Percentiles rank a stretch among this genome's conserved stretches.
These are phyloP conservation scores for Talaromyces wortmannii DNA, from an alignment of 495 filamentous ascomycete genomes.

Conservation along the genomic window DNA sequence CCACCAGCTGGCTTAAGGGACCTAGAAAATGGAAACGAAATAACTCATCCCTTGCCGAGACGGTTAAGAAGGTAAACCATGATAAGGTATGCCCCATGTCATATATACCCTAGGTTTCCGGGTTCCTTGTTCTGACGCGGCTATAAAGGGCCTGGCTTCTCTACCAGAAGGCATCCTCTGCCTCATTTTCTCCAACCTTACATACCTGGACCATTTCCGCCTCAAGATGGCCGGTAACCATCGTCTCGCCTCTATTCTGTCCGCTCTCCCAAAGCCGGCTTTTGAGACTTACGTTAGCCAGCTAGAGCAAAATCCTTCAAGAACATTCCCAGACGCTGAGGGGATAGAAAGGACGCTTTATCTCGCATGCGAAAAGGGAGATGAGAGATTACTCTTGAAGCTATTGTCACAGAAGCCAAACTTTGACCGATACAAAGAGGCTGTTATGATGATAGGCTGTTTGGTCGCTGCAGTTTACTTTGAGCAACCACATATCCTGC, in stretches of 20 bases:
- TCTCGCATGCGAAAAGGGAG: not conserved
- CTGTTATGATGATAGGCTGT: not conserved
- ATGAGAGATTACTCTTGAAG: not conserved
- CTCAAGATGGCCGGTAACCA: not conserved
- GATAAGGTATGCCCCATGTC: too few species aligned
- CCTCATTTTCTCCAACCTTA: not conserved
- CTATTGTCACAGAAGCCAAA: not conserved
- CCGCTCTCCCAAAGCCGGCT: not conserved
- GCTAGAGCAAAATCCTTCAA: not conserved
- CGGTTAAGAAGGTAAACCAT: too few species aligned
- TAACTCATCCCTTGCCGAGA: too few species aligned
- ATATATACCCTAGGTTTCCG: not conserved
- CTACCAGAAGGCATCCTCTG: not conserved
- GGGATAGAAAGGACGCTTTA: not conserved
- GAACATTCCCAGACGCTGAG: not conserved
- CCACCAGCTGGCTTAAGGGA: too few species aligned
- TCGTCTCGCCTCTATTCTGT: not conserved
- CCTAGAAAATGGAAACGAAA: too few species aligned
- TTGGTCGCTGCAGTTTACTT: not conserved
- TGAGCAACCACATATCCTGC: not conserved
- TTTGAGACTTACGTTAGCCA: not conserved
- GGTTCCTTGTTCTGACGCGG: not conserved
- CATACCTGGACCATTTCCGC: not conserved
- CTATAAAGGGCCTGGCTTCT: not conserved
- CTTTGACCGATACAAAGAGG: not conserved